Evolutionary conservation across 768 basidiomycete genomes (phyloP), one percentile per base, ranked within the genome.

Genomic region (Hygrocybe coccinea): DNA sequence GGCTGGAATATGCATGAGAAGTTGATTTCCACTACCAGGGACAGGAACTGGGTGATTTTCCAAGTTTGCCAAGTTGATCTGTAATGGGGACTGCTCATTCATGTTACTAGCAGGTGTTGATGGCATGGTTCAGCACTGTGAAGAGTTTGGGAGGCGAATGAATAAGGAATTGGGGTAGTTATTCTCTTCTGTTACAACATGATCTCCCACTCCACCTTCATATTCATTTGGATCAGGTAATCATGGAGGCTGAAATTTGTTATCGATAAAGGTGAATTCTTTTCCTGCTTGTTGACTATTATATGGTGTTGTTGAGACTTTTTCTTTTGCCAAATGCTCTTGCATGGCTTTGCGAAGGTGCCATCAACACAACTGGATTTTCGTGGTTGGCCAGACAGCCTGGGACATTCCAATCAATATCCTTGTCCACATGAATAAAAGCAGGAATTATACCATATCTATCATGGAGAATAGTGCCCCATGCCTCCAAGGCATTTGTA

Each of bases 201-300:
- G n/a, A n/a, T n/a, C n/a, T n/a, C n/a, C 65, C 85, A 38, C 33
- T 22, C 65, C 65, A 22, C 63, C 66, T 46, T 67, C 62, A 44
- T 63, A 60, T 50, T 67, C 66, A 29, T 49, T 41, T 2, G 36
- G 15, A 52, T 67, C 63, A 25, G 55, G 45, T 49, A 44, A 44
- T 15, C 63, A 60, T 43, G 34, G 48, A 29, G 65, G 65, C 25
- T 43, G 24, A 56, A 63, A 63, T 25, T 41, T 46, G 21, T 45
- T 8, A 41, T 61, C 63, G 50, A 64, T 64, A 54, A 64, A 65
- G 10, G 34, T 11, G 58, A 64, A 60, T 46, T 63, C 60, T 14
- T 38, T 39, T 43, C 52, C 15, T 38, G 62, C 65, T 19, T 52
- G 36, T 21, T 56, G 34, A 0, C 57, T 34, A 37, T 67, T 61